phyloP scores from a whole-genome alignment of 2,329 filamentous ascomycete species.

The Cladosporium sp. region DNA sequence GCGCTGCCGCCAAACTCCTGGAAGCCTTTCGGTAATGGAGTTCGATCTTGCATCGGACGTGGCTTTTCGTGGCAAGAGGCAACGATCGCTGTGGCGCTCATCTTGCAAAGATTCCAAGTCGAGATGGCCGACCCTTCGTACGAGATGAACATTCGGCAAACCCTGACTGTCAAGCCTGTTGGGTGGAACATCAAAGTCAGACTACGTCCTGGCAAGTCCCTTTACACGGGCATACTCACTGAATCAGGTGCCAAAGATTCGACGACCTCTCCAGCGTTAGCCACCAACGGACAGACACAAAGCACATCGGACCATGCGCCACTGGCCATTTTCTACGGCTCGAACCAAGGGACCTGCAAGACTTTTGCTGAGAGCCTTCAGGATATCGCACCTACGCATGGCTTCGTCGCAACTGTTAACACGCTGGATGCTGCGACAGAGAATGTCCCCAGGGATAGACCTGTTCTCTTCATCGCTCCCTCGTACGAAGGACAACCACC shows the following conservation, averaged over 20 bases:
- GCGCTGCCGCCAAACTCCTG: constrained; percentile 37
- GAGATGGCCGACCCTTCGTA: constrained; percentile 41
- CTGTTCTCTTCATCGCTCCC: constrained; percentile 36
- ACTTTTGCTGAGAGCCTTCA: constrained; percentile 36
- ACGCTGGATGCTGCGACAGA: constrained; percentile 29
- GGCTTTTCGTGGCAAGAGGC: constrained; percentile 52
- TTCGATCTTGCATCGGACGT: constrained; percentile 50
- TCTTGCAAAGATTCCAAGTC: constrained; percentile 44
- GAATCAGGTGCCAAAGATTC: constrained; percentile 19
- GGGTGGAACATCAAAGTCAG: constrained; percentile 4
- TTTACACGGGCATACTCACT: constrained; percentile 54
- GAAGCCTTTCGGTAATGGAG: constrained; percentile 54
- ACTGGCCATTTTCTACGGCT: constrained; percentile 65
- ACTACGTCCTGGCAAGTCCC: constrained; percentile 28
- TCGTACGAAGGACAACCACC: constrained; percentile 41
- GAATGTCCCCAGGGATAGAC: constrained; percentile 31
- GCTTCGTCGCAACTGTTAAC: constrained; percentile 33
- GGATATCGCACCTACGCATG: constrained; percentile 32
- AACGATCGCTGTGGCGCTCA: constrained; percentile 40
- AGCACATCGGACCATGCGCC: constrained; percentile 21
- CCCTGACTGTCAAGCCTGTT: constrained; percentile 42
- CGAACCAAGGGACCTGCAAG: constrained; percentile 48
- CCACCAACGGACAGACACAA: constrained; percentile 19
- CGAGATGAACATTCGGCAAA: constrained; percentile 39
- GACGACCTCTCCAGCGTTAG: constrained; percentile 21